A percentile compares a stretch with the other conserved stretches of the same genome.
Evolutionary conservation across 2,329 filamentous ascomycete genomes (phyloP).

Genomic region (Decorospora gaudefroyi): DNA sequence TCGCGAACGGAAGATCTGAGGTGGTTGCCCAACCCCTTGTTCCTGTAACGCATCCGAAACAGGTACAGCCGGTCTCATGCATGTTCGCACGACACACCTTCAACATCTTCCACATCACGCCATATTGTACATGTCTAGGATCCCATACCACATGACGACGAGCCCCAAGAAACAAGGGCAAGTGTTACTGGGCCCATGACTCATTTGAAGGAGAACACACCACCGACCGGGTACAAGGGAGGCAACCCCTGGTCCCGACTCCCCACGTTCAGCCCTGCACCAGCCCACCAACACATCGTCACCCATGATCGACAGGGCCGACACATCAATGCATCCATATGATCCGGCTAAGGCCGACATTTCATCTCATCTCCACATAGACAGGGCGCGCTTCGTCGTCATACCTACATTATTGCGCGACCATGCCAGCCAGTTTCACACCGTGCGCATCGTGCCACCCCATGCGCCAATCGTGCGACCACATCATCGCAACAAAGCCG

Average conservation of each 20-base stretch:
- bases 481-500: too few relatives aligned
- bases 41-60: slow-evolving; percentile 32
- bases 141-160: too few relatives aligned
- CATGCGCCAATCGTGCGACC: background rate
- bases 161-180: background rate
- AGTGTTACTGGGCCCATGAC: background rate
- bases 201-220: background rate
- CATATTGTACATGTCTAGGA: too few relatives aligned
- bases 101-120: too few relatives aligned
- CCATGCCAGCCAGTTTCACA: background rate
- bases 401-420: background rate
- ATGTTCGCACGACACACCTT: background rate
- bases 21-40: slow-evolving; percentile 12
- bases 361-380: slow-evolving; percentile 2
- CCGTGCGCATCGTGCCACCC: background rate
- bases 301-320: background rate
- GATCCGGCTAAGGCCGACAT: background rate
- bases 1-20: slow-evolving; percentile 5
- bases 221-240: background rate
- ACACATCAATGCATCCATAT: slow-evolving; percentile 6
- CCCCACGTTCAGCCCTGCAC: slow-evolving; percentile 7
- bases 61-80: background rate
- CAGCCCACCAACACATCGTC: slow-evolving; percentile 1
- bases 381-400: slow-evolving; percentile 2
- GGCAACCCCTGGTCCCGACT: background rate